Percentiles rank a stretch among this genome's conserved stretches.
phyloP scores from a whole-genome alignment of 2,329 filamentous ascomycete species.

The Thielaviopsis cerberus region DNA sequence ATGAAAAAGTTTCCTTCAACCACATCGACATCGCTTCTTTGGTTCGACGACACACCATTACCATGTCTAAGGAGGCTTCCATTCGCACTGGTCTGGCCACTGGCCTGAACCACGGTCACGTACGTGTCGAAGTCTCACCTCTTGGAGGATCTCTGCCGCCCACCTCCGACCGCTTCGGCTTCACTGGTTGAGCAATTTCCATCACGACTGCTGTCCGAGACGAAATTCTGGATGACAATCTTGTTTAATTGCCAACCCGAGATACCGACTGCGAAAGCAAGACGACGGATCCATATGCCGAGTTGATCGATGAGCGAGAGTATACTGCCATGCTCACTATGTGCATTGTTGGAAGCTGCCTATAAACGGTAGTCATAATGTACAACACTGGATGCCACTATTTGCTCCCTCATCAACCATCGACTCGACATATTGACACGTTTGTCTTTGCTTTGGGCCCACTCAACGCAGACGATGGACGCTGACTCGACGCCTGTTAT shows the following conservation, averaged over 20 bases:
- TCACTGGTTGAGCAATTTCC: conserved; percentile 1
- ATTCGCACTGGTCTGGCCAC: conserved; percentile 40
- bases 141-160: conserved; percentile 51
- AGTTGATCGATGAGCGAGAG: conserved; percentile 4
- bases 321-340: not conserved
- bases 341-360: not conserved
- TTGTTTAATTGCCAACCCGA: conserved; percentile 13
- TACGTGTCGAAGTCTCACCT: conserved; percentile 49
- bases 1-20: conserved; percentile 14
- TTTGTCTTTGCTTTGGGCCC: conserved; percentile 12
- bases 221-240: not conserved
- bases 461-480: conserved; percentile 40
- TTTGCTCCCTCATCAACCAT: not conserved
- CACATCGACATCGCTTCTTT: conserved; percentile 15
- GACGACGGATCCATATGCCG: conserved; percentile 5
- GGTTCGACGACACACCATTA: conserved; percentile 17
- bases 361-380: conserved; percentile 1
- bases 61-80: conserved; percentile 42
- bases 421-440: conserved; percentile 3
- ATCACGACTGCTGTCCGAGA: not conserved
- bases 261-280: conserved; percentile 14
- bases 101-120: conserved; percentile 46
- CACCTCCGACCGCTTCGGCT: conserved; percentile 3
- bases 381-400: not conserved
- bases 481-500: conserved; percentile 32